Percentiles rank a stretch among this genome's conserved stretches.
These are phyloP conservation scores for Gracilaria gracilis DNA, from an alignment of 23 red algal genomes.

Conservation along the genomic window DNA sequence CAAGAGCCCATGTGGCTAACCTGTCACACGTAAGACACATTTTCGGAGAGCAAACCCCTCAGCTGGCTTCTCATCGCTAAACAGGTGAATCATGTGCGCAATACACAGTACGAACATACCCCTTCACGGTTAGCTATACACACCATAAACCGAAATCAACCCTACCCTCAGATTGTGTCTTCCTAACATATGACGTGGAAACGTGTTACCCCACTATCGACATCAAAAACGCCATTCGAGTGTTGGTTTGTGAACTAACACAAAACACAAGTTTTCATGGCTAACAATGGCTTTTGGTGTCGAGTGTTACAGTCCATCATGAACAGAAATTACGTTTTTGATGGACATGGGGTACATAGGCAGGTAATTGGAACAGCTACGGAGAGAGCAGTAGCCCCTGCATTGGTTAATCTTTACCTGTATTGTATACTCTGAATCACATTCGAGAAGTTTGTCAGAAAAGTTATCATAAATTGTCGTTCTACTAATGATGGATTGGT, in stretches of 20 bases:
- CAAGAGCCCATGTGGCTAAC: too few relatives aligned
- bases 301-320: conserved; percentile 25
- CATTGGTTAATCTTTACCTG: not conserved
- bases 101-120: too few relatives aligned
- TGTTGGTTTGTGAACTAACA: not conserved
- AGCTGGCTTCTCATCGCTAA: too few relatives aligned
- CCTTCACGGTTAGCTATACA: too few relatives aligned
- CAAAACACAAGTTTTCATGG: not conserved
- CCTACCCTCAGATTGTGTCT: not conserved
- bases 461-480: not conserved
- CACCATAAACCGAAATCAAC: too few relatives aligned
- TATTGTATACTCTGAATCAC: not conserved
- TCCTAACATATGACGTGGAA: conserved; percentile 14
- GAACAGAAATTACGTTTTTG: not conserved
- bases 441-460: not conserved
- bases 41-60: too few relatives aligned
- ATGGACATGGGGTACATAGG: conserved; percentile 9
- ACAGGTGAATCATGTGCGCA: too few relatives aligned
- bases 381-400: not conserved
- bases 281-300: conserved; percentile 1
- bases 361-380: conserved; percentile 2
- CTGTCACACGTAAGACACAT: too few relatives aligned
- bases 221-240: conserved; percentile 2
- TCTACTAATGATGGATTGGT: conserved; percentile 10
- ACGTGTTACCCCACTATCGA: conserved; percentile 12